These are phyloP conservation scores for Stachybotrys chartarum DNA, from an alignment of 2,329 filamentous ascomycete genomes.

Conservation along the genomic window DNA sequence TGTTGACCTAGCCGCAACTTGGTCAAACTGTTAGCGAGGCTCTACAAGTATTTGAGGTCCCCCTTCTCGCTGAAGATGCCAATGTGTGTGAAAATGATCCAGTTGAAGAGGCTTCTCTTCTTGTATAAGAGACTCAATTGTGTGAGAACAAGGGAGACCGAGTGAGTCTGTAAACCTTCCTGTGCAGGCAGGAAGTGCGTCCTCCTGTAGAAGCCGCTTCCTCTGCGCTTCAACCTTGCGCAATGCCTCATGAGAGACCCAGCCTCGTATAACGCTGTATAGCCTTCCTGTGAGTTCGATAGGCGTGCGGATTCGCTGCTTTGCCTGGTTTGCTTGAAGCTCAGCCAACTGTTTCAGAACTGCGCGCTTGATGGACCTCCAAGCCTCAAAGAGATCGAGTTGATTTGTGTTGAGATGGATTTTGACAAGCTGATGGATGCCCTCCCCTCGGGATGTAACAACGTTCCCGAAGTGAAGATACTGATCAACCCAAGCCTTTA, in stretches of 20 bases:
- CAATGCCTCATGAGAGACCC: conserved; percentile 7
- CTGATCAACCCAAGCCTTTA: conserved; percentile 10
- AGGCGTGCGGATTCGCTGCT: conserved; percentile 6
- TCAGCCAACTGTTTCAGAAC: conserved; percentile 10
- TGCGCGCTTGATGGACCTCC: conserved; percentile 8
- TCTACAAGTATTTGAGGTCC: conserved; percentile 2
- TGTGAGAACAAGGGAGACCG: conserved; percentile 4
- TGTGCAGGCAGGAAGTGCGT: conserved; percentile 2
- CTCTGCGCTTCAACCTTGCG: conserved; percentile 5
- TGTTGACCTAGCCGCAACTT: neutral
- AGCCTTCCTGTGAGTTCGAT: conserved; percentile 7
- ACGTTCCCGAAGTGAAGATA: conserved; percentile 9
- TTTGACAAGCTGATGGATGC: conserved; percentile 10
- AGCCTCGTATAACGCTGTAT: conserved; percentile 8
- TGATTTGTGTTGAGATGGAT: conserved; percentile 6
- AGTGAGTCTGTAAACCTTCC: conserved; percentile 5
- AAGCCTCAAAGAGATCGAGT: conserved; percentile 11
- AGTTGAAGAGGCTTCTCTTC: neutral
- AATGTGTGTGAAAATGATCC: conserved; percentile 3
- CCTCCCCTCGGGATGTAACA: conserved; percentile 8
- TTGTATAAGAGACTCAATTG: conserved; percentile 2
- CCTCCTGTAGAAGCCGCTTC: conserved; percentile 2
- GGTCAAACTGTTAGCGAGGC: neutral
- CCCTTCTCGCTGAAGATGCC: conserved; percentile 3
- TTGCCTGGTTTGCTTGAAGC: conserved; percentile 6